Evolutionary conservation across 2,329 filamentous ascomycete species (phyloP).

Genomic region (Aspergillus texensis): DNA sequence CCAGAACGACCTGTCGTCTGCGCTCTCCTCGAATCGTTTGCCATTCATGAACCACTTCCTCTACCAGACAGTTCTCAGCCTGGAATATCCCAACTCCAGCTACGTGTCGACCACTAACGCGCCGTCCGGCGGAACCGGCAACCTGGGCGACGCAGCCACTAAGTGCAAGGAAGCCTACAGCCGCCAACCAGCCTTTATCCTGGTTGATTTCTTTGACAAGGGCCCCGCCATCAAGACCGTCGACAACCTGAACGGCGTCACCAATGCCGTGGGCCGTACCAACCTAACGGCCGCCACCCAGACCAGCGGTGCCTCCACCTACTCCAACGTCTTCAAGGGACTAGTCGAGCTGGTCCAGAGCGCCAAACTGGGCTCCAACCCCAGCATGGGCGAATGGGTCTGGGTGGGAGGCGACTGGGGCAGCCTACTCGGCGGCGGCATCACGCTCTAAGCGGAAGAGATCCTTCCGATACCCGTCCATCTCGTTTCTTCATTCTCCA

Average conservation of each 20-base stretch:
- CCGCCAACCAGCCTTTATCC: conserved; percentile 68
- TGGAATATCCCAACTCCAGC: conserved; percentile 64
- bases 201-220: conserved; percentile 79
- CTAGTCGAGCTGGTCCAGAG: conserved; percentile 41
- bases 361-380: conserved; percentile 40
- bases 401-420: conserved; percentile 49
- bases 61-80: conserved; percentile 58
- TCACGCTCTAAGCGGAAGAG: conserved; percentile 30
- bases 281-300: conserved; percentile 31
- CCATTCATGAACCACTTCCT: conserved; percentile 82
- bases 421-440: conserved; percentile 42
- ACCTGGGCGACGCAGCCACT: conserved; percentile 51
- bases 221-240: conserved; percentile 70
- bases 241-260: conserved; percentile 67
- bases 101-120: conserved; percentile 68
- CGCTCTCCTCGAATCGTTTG: conserved; percentile 62
- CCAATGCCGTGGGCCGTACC: conserved; percentile 47
- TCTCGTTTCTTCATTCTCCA: neutral
- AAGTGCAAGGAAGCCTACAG: conserved; percentile 62
- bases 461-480: neutral
- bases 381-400: conserved; percentile 47
- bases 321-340: conserved; percentile 41
- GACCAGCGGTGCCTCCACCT: conserved; percentile 31
- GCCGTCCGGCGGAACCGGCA: conserved; percentile 58
- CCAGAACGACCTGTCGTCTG: conserved; percentile 49